A percentile compares a stretch with the other conserved stretches of the same genome.
Conservation (phyloP, 116 monocot species). For the Posidonia oceanica region DNA sequence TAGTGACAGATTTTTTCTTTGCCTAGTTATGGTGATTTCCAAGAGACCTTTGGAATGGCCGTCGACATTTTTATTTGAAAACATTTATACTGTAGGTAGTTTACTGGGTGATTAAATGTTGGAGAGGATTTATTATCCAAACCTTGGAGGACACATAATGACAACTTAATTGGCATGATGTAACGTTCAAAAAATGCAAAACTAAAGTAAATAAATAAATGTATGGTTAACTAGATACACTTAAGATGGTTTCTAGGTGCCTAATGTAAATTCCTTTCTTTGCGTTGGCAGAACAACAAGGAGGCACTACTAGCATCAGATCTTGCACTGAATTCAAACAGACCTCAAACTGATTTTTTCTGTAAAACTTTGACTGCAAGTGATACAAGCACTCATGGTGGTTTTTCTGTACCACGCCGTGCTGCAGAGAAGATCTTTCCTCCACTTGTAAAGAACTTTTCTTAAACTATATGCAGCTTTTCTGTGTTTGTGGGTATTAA, state of each 20-base stretch:
- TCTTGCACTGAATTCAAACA: conserved; percentile 43
- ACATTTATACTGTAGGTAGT: too few species aligned
- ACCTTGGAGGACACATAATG: too few species aligned
- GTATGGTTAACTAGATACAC: too few species aligned
- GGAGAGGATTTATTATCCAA: too few species aligned
- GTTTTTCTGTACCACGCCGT: conserved; percentile 91
- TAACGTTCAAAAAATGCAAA: too few species aligned
- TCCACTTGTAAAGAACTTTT: conserved; percentile 55
- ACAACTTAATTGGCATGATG: too few species aligned
- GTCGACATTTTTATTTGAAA: too few species aligned
- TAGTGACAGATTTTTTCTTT: background rate
- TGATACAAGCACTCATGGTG: conserved; percentile 98
- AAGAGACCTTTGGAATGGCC: too few species aligned
- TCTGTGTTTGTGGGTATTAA: background rate
- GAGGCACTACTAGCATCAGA: conserved; percentile 71
- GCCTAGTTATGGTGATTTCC: too few species aligned
- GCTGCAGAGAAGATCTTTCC: conserved; percentile 98
- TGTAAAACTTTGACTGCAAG: conserved; percentile 96
- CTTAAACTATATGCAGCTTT: background rate
- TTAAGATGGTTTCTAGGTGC: background rate
- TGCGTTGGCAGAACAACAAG: conserved; percentile 41
- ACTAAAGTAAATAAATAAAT: too few species aligned
- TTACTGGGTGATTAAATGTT: too few species aligned
- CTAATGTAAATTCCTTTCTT: background rate
- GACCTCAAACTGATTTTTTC: conserved; percentile 72